Evolutionary conservation across 1,139 yeast species (phyloP).

Genomic region (Hyphopichia burtonii): DNA sequence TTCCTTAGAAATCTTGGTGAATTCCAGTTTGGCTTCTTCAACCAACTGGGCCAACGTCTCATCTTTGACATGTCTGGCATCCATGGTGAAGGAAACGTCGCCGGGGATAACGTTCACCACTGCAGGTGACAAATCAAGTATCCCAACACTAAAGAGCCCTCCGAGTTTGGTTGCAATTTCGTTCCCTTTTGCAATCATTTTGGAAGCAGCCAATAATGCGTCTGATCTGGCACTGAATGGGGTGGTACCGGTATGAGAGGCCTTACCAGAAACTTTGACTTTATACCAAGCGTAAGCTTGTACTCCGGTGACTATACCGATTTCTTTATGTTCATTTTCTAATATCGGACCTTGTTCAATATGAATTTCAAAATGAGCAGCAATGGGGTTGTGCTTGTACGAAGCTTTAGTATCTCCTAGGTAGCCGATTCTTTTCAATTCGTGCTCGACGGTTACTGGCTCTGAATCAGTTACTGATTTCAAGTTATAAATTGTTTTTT

Average conservation of each 20-base stretch:
- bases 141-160: conserved; percentile 63
- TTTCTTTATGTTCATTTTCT: conserved; percentile 52
- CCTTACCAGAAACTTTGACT: conserved; percentile 54
- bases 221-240: conserved; percentile 65
- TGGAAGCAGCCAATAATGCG: conserved; percentile 58
- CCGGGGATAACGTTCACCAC: conserved; percentile 70
- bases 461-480: conserved; percentile 53
- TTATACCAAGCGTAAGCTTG: conserved; percentile 68
- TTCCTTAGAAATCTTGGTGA: conserved; percentile 29
- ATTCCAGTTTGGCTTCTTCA: conserved; percentile 35
- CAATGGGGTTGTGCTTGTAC: conserved; percentile 52
- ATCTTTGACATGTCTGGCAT: conserved; percentile 56
- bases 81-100: conserved; percentile 54
- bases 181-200: conserved; percentile 54
- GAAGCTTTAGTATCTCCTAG: conserved; percentile 50
- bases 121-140: conserved; percentile 53
- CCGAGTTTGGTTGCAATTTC: conserved; percentile 51
- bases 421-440: conserved; percentile 62
- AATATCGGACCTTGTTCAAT: conserved; percentile 76
- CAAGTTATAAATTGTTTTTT: conserved; percentile 49
- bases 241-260: conserved; percentile 75
- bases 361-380: conserved; percentile 72
- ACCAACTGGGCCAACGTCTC: conserved; percentile 38
- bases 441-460: conserved; percentile 53
- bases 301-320: conserved; percentile 67